phyloP scores from a whole-genome alignment of 2,329 filamentous ascomycete species.

The Lomentospora prolificans region DNA sequence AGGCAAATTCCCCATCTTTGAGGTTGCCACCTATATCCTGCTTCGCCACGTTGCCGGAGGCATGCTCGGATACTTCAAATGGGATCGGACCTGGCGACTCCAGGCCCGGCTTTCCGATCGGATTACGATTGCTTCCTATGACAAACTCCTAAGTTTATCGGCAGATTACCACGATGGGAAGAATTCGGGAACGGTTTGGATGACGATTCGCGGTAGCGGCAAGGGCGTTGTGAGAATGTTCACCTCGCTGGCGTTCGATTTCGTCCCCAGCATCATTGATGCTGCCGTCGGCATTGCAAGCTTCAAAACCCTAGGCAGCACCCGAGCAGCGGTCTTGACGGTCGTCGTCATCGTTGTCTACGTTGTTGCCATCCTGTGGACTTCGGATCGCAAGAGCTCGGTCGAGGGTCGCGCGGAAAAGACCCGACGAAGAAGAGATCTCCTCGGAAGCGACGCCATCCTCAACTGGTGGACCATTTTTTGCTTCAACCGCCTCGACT shows the following conservation, averaged over 20 bases:
- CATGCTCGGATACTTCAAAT: conserved; percentile 21
- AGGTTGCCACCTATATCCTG: background rate
- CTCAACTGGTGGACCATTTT: conserved; percentile 43
- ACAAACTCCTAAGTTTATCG: conserved; percentile 55
- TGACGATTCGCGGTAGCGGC: conserved; percentile 50
- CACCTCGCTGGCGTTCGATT: conserved; percentile 48
- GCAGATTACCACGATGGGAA: conserved; percentile 60
- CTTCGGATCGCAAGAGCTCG: background rate
- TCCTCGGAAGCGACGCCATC: conserved; percentile 14
- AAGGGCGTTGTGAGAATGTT: conserved; percentile 39
- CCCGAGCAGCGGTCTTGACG: background rate
- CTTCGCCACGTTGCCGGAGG: conserved; percentile 13
- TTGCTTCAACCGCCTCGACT: conserved; percentile 21
- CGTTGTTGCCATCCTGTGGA: conserved; percentile 8
- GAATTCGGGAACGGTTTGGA: conserved; percentile 49
- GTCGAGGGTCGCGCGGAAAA: conserved; percentile 11
- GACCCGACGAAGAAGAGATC: conserved; percentile 12
- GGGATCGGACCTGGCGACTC: conserved; percentile 40
- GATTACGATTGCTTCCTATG: conserved; percentile 35
- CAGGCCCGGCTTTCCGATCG: conserved; percentile 17
- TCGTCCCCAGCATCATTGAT: conserved; percentile 22
- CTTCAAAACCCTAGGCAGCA: conserved; percentile 9
- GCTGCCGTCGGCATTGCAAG: conserved; percentile 14
- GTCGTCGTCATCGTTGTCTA: conserved; percentile 13
- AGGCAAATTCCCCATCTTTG: background rate